A percentile compares a stretch with the other conserved stretches of the same genome.
Evolutionary conservation across 2,329 filamentous ascomycete genomes (phyloP).

Genomic region (Colletotrichum spinosum): DNA sequence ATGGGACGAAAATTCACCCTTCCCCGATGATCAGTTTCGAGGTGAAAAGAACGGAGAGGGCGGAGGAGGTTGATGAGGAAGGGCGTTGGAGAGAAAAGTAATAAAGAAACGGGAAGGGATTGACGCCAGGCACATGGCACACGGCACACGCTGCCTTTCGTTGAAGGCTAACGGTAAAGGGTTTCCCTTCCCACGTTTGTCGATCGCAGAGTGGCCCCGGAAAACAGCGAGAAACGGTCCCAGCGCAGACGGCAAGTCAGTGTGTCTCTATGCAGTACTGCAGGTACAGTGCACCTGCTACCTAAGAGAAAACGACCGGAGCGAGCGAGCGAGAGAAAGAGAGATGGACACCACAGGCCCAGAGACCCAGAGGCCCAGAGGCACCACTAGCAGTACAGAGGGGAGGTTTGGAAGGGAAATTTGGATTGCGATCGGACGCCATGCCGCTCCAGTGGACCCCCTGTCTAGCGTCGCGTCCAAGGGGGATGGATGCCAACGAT

Average conservation of each 20-base stretch:
- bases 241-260: neutral
- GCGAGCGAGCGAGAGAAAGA: conserved; percentile 14
- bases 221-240: neutral
- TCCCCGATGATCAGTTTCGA: conserved; percentile 10
- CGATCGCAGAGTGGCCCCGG: conserved; percentile 16
- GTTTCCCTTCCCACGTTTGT: conserved; percentile 16
- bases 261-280: neutral
- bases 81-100: conserved; percentile 7
- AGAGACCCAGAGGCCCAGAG: neutral
- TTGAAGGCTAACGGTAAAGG: conserved; percentile 18
- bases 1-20: conserved; percentile 17
- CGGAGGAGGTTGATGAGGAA: neutral
- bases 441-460: conserved; percentile 26
- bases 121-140: conserved; percentile 23
- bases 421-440: conserved; percentile 35
- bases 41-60: conserved; percentile 6
- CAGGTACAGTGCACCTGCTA: no score
- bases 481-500: no score
- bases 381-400: neutral
- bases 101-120: conserved; percentile 24
- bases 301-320: neutral
- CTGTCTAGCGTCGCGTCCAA: conserved; percentile 1
- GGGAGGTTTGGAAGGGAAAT: conserved; percentile 31
- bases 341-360: neutral
- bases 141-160: conserved; percentile 4